Percentiles rank a stretch among this genome's conserved stretches.
Evolutionary conservation across 2,329 filamentous ascomycete genomes (phyloP).

Genomic region (Fusarium goolgardi): DNA sequence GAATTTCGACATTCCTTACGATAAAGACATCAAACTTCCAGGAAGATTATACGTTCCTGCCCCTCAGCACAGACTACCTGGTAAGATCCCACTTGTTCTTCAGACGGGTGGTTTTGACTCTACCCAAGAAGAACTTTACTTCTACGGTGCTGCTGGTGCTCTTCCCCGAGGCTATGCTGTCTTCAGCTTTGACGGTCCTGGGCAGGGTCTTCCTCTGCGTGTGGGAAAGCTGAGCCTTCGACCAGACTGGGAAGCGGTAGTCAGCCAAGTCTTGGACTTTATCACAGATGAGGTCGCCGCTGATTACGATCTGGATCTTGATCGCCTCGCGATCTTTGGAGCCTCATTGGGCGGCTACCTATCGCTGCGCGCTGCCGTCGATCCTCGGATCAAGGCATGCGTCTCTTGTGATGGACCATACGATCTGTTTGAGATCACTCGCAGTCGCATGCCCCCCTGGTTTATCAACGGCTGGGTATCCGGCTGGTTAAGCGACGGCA

Average conservation of each 20-base stretch:
- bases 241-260: conserved; percentile 55
- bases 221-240: conserved; percentile 47
- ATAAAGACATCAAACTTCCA: conserved; percentile 49
- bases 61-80: conserved; percentile 26
- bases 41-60: conserved; percentile 54
- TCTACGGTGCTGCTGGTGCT: conserved; percentile 44
- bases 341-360: conserved; percentile 60
- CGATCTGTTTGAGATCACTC: conserved; percentile 45
- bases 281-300: conserved; percentile 37
- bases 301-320: conserved; percentile 51
- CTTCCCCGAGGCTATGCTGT: conserved; percentile 55
- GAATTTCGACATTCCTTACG: conserved; percentile 55
- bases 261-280: conserved; percentile 49
- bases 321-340: conserved; percentile 53
- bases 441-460: conserved; percentile 41
- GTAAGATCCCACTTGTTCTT: conserved; percentile 53
- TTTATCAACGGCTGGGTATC: conserved; percentile 39
- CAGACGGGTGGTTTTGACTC: conserved; percentile 53
- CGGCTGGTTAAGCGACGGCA: conserved; percentile 42
- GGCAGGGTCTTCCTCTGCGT: conserved; percentile 55
- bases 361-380: conserved; percentile 56
- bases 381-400: conserved; percentile 58
- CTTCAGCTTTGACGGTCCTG: conserved; percentile 59
- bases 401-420: conserved; percentile 50
- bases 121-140: conserved; percentile 57